phyloP scores from a whole-genome alignment of 2,329 filamentous ascomycete species.

The Amesomyces nigricolor region DNA sequence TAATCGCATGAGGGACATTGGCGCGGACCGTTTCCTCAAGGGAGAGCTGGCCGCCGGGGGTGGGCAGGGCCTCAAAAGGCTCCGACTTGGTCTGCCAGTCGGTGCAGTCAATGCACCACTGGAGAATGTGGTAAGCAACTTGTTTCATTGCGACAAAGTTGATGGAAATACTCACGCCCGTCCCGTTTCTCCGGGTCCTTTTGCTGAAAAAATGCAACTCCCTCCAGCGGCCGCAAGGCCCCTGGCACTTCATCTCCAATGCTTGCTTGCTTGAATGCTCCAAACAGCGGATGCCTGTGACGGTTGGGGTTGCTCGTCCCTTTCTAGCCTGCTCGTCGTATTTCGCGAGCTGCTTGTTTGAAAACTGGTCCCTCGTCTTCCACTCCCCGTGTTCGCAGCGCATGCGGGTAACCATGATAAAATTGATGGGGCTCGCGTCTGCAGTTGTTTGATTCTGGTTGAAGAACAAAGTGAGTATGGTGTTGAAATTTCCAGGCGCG shows the following conservation, averaged over 20 bases:
- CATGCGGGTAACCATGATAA: slow-evolving; percentile 23
- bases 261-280: slow-evolving; percentile 19
- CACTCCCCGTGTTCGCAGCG: slow-evolving; percentile 30
- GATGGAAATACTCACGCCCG: slow-evolving; percentile 27
- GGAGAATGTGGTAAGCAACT: slow-evolving; percentile 27
- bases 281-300: slow-evolving; percentile 29
- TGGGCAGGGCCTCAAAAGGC: slow-evolving; percentile 22
- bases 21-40: slow-evolving; percentile 4
- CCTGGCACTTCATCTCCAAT: slow-evolving; percentile 26
- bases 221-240: slow-evolving; percentile 31
- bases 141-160: slow-evolving; percentile 4
- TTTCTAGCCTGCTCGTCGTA: slow-evolving; percentile 21
- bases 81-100: slow-evolving; percentile 29
- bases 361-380: slow-evolving; percentile 28
- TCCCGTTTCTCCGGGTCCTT: slow-evolving; percentile 28
- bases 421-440: too few species aligned
- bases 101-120: slow-evolving; percentile 34
- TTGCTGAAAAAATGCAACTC: slow-evolving; percentile 32
- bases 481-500: too few species aligned
- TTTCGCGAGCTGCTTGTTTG: slow-evolving; percentile 28
- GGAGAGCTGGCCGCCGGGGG: slow-evolving; percentile 21
- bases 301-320: slow-evolving; percentile 18
- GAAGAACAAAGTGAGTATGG: too few species aligned
- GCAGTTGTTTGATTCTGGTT: too few species aligned
- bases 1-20: neutral